Evolutionary conservation across 2,329 filamentous ascomycete species (phyloP).

Genomic region (Alternaria brassicae): DNA sequence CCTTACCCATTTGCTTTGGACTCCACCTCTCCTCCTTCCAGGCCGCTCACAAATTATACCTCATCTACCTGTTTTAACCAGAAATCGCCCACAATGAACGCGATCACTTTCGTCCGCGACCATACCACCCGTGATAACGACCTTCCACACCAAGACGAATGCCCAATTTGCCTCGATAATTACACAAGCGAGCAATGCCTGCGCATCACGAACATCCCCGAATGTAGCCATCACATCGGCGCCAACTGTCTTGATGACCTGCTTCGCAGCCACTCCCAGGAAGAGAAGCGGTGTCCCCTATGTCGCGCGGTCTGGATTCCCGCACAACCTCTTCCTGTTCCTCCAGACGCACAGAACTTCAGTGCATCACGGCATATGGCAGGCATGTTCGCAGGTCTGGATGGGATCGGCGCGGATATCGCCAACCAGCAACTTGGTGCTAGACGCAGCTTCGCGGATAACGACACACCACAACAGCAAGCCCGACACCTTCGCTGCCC

Average conservation of each 20-base stretch:
- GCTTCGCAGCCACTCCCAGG: slow-evolving; percentile 7
- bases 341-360: background rate
- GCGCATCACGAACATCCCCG: slow-evolving; percentile 19
- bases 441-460: background rate
- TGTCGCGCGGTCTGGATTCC: slow-evolving; percentile 33
- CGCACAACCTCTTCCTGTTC: background rate
- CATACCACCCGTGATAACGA: slow-evolving; percentile 2
- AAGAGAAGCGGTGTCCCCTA: slow-evolving; percentile 30
- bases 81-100: background rate
- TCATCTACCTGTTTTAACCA: background rate
- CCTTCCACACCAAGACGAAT: slow-evolving; percentile 13
- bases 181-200: slow-evolving; percentile 19
- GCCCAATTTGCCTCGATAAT: slow-evolving; percentile 30
- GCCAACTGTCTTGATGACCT: slow-evolving; percentile 19
- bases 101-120: background rate
- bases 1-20: background rate
- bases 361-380: background rate
- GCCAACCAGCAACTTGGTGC: background rate
- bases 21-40: background rate
- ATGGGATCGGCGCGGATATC: background rate
- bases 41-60: background rate
- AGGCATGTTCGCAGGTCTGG: background rate
- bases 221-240: slow-evolving; percentile 28
- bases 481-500: background rate
- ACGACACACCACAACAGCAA: background rate